phyloP scores from a whole-genome alignment of 2,329 filamentous ascomycete species.

The Trichocomaceae sp. region DNA sequence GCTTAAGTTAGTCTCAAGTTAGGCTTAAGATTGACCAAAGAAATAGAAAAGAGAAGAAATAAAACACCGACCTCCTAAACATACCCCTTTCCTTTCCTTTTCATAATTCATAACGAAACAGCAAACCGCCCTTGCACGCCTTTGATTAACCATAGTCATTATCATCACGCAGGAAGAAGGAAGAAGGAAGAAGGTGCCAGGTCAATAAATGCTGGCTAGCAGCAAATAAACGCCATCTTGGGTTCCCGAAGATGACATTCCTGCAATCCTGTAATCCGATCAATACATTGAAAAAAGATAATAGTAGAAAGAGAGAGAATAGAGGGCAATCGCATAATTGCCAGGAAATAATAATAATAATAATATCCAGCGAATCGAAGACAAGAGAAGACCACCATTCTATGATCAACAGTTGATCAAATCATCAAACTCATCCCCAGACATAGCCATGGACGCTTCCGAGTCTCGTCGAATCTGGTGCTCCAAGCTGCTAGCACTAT shows the following conservation, averaged over 20 bases:
- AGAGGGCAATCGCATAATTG: neutral
- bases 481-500: conserved; percentile 20
- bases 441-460: conserved; percentile 24
- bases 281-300: neutral
- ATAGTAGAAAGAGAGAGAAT: neutral
- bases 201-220: neutral
- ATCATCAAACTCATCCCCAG: conserved; percentile 29
- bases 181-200: too few relatives aligned
- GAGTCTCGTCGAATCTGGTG: conserved; percentile 27
- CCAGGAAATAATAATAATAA: neutral
- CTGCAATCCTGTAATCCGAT: neutral
- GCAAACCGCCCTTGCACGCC: neutral
- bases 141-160: neutral
- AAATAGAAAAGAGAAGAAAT: neutral
- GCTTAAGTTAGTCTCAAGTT: too few relatives aligned
- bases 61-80: neutral
- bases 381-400: neutral
- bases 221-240: neutral
- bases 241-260: neutral
- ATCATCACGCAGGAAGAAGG: neutral
- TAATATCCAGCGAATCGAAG: neutral
- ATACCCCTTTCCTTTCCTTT: neutral
- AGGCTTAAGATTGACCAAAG: too few relatives aligned
- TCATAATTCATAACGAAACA: neutral
- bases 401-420: conserved; percentile 26